Percentiles rank a stretch among this genome's conserved stretches.
Evolutionary conservation across 2,329 filamentous ascomycete species (phyloP).

Genomic region (Didymella keratinophila): DNA sequence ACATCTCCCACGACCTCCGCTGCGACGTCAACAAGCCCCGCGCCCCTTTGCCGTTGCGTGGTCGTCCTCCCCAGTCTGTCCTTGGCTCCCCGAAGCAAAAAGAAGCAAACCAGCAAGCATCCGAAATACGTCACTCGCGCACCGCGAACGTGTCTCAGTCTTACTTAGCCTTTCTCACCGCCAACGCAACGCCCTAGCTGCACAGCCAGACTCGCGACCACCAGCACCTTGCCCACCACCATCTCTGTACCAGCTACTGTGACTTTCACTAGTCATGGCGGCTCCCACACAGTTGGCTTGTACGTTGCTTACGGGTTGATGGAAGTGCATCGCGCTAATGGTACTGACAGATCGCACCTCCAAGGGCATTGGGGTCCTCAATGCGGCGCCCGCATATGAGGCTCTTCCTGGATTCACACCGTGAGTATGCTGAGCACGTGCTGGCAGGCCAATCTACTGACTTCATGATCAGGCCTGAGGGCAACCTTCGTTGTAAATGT

Average conservation of each 20-base stretch:
- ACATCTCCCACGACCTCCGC: constrained; percentile 21
- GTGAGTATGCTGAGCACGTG: constrained; percentile 48
- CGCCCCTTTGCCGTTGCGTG: constrained; percentile 43
- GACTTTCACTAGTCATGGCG: constrained; percentile 94
- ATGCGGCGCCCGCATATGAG: constrained; percentile 89
- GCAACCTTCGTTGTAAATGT: constrained; percentile 90
- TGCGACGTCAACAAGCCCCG: constrained; percentile 25
- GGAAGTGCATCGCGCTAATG: constrained; percentile 21
- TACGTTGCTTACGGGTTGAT: constrained; percentile 50
- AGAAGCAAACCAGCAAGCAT: constrained; percentile 18
- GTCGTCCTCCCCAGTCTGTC: constrained; percentile 40
- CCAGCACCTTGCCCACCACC: constrained; percentile 40
- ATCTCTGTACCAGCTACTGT: constrained; percentile 61
- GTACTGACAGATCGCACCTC: constrained; percentile 76
- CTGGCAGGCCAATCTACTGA: constrained; percentile 21
- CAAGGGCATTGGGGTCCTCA: constrained; percentile 93
- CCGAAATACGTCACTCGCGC: constrained; percentile 40
- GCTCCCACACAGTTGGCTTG: constrained; percentile 92
- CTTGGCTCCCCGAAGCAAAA: constrained; percentile 25
- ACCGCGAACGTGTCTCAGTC: constrained; percentile 41
- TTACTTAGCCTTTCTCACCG: constrained; percentile 44
- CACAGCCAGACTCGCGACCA: constrained; percentile 45
- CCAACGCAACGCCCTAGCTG: constrained; percentile 29
- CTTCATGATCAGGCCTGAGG: constrained; percentile 72
- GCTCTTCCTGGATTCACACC: constrained; percentile 78